Percentiles rank a stretch among this genome's conserved stretches.
Evolutionary conservation across 2,329 filamentous ascomycete species (phyloP).

Genomic region (Calonectria pteridis): DNA sequence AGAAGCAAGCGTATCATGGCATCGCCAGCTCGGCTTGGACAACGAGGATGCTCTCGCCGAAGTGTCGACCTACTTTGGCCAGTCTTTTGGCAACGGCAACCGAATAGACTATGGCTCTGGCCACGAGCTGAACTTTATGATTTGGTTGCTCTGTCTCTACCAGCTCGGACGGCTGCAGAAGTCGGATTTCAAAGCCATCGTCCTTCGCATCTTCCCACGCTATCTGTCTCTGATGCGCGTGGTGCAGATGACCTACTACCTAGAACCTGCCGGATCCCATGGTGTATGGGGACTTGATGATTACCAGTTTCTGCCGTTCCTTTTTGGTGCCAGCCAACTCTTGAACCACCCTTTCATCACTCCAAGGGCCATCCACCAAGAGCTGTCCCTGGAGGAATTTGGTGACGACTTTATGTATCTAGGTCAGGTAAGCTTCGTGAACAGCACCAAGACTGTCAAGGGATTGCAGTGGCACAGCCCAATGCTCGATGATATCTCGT

Average conservation of each 20-base stretch:
- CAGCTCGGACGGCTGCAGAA: conserved; percentile 76
- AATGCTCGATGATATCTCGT: conserved; percentile 97
- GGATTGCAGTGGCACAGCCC: conserved; percentile 96
- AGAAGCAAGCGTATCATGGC: conserved; percentile 71
- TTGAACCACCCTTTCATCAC: conserved; percentile 86
- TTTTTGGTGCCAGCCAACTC: conserved; percentile 93
- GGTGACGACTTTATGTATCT: conserved; percentile 88
- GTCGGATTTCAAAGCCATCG: conserved; percentile 78
- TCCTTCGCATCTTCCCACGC: conserved; percentile 82
- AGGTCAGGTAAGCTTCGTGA: conserved; percentile 93
- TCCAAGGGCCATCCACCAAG: conserved; percentile 86
- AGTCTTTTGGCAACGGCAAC: conserved; percentile 87
- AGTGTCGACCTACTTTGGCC: conserved; percentile 81
- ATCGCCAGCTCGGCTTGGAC: conserved; percentile 68
- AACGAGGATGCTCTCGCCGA: conserved; percentile 72
- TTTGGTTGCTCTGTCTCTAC: conserved; percentile 96
- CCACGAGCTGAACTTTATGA: conserved; percentile 96
- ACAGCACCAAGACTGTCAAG: conserved; percentile 95
- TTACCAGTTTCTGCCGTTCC: conserved; percentile 95
- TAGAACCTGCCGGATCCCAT: conserved; percentile 96
- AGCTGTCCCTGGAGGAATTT: conserved; percentile 88
- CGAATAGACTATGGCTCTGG: conserved; percentile 97
- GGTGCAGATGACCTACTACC: conserved; percentile 92
- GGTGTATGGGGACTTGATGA: conserved; percentile 98
- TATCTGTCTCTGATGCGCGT: conserved; percentile 90